These are phyloP conservation scores for Fonsecaea erecta DNA, from an alignment of 2,329 filamentous ascomycete species.

Conservation along the genomic window DNA sequence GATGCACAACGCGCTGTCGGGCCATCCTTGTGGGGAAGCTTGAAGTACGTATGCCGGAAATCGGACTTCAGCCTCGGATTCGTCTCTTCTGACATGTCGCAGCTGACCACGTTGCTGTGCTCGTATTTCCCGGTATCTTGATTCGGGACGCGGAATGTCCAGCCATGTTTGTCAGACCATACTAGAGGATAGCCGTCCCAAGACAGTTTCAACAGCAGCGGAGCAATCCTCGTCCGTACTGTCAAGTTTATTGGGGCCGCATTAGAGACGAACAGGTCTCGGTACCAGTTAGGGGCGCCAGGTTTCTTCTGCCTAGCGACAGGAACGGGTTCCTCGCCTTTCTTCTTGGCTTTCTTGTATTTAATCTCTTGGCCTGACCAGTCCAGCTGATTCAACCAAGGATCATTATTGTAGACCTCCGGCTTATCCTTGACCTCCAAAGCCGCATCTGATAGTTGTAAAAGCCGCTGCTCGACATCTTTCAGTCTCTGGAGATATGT, in stretches of 20 bases:
- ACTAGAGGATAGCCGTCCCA: conserved; percentile 90
- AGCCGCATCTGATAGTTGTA: conserved; percentile 76
- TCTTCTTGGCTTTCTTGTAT: conserved; percentile 91
- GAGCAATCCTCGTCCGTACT: conserved; percentile 85
- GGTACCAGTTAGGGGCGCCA: conserved; percentile 96
- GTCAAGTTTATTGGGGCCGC: conserved; percentile 72
- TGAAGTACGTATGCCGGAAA: conserved; percentile 73
- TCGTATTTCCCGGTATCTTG: conserved; percentile 68
- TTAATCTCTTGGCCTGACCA: conserved; percentile 93
- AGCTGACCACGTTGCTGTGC: conserved; percentile 72
- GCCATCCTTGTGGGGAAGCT: conserved; percentile 94
- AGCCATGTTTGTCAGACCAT: conserved; percentile 92
- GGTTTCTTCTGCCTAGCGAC: conserved; percentile 87
- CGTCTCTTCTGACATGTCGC: conserved; percentile 77
- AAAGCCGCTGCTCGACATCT: conserved; percentile 75
- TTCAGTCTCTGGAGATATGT: conserved; percentile 78
- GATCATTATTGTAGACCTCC: conserved; percentile 74
- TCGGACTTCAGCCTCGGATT: conserved; percentile 70
- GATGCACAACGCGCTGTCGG: conserved; percentile 81
- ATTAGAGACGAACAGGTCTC: conserved; percentile 78
- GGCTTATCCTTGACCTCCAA: conserved; percentile 72
- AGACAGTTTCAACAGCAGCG: conserved; percentile 77
- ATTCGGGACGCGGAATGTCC: conserved; percentile 80
- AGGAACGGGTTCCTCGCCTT: conserved; percentile 75
- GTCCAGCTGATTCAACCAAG: conserved; percentile 91